phyloP scores from a whole-genome alignment of 345 rosid genomes.

The Camelina neglecta region DNA sequence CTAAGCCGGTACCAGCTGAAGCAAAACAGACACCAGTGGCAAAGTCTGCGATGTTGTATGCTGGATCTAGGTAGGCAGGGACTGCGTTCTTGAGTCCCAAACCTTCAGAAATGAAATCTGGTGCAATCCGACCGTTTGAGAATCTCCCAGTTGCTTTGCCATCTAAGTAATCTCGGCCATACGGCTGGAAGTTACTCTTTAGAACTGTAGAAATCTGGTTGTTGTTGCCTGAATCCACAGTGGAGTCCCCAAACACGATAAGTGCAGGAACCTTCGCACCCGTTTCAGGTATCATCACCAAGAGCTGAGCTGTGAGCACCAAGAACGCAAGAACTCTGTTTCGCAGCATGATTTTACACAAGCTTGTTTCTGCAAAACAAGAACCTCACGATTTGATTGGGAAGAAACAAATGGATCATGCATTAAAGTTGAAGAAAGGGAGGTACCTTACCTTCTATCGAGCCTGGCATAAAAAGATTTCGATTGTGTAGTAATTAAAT shows the following conservation, averaged over 20 bases:
- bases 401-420: slow-evolving; percentile 6
- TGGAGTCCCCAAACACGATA: slow-evolving; percentile 80
- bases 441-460: slow-evolving; percentile 7
- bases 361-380: slow-evolving; percentile 33
- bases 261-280: slow-evolving; percentile 59
- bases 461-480: slow-evolving; percentile 3
- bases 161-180: slow-evolving; percentile 72
- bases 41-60: slow-evolving; percentile 61
- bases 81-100: slow-evolving; percentile 66
- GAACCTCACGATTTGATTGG: background rate
- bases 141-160: slow-evolving; percentile 76
- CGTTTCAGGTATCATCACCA: slow-evolving; percentile 43
- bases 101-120: slow-evolving; percentile 81
- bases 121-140: slow-evolving; percentile 71
- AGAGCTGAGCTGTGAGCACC: slow-evolving; percentile 42
- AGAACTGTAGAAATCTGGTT: slow-evolving; percentile 65
- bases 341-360: slow-evolving; percentile 46
- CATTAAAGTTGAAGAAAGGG: slow-evolving; percentile 29
- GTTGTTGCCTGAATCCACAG: slow-evolving; percentile 86
- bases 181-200: slow-evolving; percentile 77
- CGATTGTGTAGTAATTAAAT: slow-evolving; percentile 25
- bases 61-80: slow-evolving; percentile 85
- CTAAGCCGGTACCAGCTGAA: slow-evolving; percentile 91
- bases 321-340: slow-evolving; percentile 33
- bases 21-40: slow-evolving; percentile 90